Percentiles rank a stretch among this genome's conserved stretches.
phyloP scores from a whole-genome alignment of 148 eudicot genomes.

The Beta vulgaris region DNA sequence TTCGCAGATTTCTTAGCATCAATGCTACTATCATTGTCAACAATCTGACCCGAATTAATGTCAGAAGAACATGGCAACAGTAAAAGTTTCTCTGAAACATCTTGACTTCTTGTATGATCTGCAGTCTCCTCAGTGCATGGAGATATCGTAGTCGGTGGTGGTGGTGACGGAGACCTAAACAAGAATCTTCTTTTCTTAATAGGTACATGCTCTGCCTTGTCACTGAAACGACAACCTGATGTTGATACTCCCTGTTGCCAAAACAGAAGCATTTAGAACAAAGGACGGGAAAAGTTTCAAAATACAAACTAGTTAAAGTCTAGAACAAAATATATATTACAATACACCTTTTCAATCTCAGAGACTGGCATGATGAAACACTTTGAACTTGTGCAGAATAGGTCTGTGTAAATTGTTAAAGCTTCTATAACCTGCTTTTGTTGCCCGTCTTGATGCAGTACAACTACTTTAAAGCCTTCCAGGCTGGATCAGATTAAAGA shows the following conservation, averaged over 20 bases:
- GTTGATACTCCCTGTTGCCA: conserved; percentile 34
- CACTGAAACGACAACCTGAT: conserved; percentile 29
- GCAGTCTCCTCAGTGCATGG: conserved; percentile 17
- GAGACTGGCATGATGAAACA: conserved; percentile 26
- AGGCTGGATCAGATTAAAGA: conserved; percentile 23
- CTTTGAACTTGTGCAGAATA: conserved; percentile 6
- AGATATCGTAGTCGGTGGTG: conserved; percentile 15
- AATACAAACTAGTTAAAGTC: neutral
- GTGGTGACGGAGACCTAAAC: conserved; percentile 38
- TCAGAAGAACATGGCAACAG: conserved; percentile 14
- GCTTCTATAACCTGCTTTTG: conserved; percentile 8
- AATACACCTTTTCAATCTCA: conserved; percentile 34
- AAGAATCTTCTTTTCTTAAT: conserved; percentile 48
- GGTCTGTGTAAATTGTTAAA: neutral
- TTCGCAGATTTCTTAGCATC: conserved; percentile 5
- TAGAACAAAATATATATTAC: neutral
- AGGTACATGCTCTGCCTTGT: conserved; percentile 40
- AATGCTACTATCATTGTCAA: neutral
- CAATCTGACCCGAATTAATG: conserved; percentile 9
- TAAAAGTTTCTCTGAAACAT: conserved; percentile 12
- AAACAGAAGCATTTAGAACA: neutral
- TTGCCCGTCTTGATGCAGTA: conserved; percentile 31
- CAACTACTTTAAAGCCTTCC: conserved; percentile 30
- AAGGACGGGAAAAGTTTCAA: neutral
- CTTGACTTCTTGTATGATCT: conserved; percentile 5